A percentile compares a stretch with the other conserved stretches of the same genome.
Evolutionary conservation across 2,329 filamentous ascomycete species (phyloP).

Genomic region (Metarhizium humberi): DNA sequence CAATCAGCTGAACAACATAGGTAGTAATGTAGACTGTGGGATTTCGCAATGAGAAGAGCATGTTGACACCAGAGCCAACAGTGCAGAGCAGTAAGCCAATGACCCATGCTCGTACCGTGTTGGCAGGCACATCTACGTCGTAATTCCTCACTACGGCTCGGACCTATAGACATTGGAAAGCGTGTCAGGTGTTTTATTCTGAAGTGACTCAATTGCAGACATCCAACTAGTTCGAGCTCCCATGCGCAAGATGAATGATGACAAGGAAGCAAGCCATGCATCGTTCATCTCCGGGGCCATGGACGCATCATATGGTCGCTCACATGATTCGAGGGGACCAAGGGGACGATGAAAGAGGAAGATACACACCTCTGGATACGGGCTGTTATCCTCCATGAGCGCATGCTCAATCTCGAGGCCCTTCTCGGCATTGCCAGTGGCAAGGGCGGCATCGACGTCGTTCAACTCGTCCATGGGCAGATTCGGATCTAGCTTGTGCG

Average conservation of each 20-base stretch:
- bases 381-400: slow-evolving; percentile 54
- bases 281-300: neutral
- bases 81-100: slow-evolving; percentile 54
- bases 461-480: slow-evolving; percentile 52
- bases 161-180: slow-evolving; percentile 31
- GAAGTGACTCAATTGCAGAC: neutral
- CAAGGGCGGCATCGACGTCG: slow-evolving; percentile 49
- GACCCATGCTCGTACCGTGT: slow-evolving; percentile 55
- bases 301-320: neutral
- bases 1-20: slow-evolving; percentile 52
- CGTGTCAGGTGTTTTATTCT: neutral
- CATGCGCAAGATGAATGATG: neutral
- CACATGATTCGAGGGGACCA: neutral
- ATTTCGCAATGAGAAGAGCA: slow-evolving; percentile 51
- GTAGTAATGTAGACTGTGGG: slow-evolving; percentile 51
- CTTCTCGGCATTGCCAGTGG: slow-evolving; percentile 44
- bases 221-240: neutral
- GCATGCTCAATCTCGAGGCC: slow-evolving; percentile 48
- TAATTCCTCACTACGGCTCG: slow-evolving; percentile 56
- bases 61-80: slow-evolving; percentile 51
- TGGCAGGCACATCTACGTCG: slow-evolving; percentile 55
- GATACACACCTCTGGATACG: slow-evolving; percentile 50
- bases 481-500: slow-evolving; percentile 57
- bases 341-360: neutral
- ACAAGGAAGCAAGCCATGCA: neutral